Evolutionary conservation across 306 rosid species (phyloP), one percentile per base, ranked within the genome.

Genomic region (Boehmeria nivea): DNA sequence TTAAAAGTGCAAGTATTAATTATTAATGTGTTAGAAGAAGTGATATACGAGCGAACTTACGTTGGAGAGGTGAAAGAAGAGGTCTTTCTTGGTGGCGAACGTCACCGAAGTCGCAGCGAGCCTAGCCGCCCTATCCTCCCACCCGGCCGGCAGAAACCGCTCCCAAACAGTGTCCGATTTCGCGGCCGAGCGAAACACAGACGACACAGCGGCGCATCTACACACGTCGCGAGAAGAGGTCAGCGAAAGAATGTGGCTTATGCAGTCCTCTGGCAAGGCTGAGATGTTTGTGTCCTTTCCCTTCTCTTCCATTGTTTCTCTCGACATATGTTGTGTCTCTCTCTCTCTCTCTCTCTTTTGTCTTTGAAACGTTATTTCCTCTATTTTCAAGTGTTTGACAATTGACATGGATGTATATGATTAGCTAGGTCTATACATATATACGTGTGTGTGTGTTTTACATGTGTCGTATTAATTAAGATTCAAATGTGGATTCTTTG

Each of bases 151-250:
- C 45, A 46, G 24, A 17, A 60, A 60, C 26, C 14, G 21, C 43
- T 60, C 12, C 65, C 65, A 60, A 34, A 60, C 45, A 0, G 19
- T 4, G 26, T 60, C 56, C 6, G 65, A 60, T 33, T 60, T 27
- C 0, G 36, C 65, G 6, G 55, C 65, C 18, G 16, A 33, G 14
- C 47, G 14, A n/a, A 60, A 31, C 55, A 22, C 16, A 7, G 56
- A 19, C 22, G 45, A 46, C n/a, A 60, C 45, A 15, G 7, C 12
- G 3, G 65, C 4, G 10, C 55, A 60, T 46, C 56, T 5, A 33
- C 65, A 60, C 11, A 20, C 65, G 28, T 47, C 65, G 3, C 43
- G 40, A 15, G 55, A 54, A 1, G 65, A 47, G 3, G 56, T 60
- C 0, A 20, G 46, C 14, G 22, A 60, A 6, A 60, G n/a, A 34